phyloP scores from a whole-genome alignment of 2,329 filamentous ascomycete genomes.

The Lasiodiplodia hormozganensis region DNA sequence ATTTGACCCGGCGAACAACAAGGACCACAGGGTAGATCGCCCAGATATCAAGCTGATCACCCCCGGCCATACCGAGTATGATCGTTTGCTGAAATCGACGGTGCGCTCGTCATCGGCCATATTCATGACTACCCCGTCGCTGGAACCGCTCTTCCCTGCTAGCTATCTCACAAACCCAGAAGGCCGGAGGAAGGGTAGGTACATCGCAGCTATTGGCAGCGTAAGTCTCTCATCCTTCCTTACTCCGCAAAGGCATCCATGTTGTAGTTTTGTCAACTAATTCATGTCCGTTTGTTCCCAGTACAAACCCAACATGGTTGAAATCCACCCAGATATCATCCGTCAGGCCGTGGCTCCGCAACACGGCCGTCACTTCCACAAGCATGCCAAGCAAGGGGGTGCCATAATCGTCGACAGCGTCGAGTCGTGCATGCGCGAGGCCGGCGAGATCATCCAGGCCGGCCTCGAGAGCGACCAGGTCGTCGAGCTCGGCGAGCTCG shows the following conservation, averaged over 20 bases:
- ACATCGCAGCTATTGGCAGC: conserved; percentile 76
- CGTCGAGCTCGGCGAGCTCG: conserved; percentile 85
- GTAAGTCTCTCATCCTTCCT: neutral
- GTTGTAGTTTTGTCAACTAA: neutral
- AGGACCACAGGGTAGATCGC: conserved; percentile 31
- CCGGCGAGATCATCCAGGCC: conserved; percentile 85
- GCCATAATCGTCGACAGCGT: conserved; percentile 72
- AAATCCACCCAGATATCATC: conserved; percentile 80
- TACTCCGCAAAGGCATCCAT: too few relatives aligned
- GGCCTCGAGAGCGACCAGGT: conserved; percentile 75
- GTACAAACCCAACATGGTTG: conserved; percentile 76
- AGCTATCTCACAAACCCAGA: conserved; percentile 74
- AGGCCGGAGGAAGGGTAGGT: conserved; percentile 71
- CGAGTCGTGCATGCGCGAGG: conserved; percentile 79
- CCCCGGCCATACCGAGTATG: conserved; percentile 72
- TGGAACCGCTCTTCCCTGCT: conserved; percentile 75
- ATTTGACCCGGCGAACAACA: conserved; percentile 54
- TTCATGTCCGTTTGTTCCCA: neutral
- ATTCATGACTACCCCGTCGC: conserved; percentile 85
- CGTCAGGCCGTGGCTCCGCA: conserved; percentile 65
- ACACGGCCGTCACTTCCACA: conserved; percentile 69
- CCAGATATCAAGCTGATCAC: conserved; percentile 73
- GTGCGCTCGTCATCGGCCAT: conserved; percentile 78
- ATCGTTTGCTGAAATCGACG: conserved; percentile 72
- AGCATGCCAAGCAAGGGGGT: conserved; percentile 64